These are phyloP conservation scores for Macrophomina pseudophaseolina DNA, from an alignment of 2,329 filamentous ascomycete species.

Conservation along the genomic window DNA sequence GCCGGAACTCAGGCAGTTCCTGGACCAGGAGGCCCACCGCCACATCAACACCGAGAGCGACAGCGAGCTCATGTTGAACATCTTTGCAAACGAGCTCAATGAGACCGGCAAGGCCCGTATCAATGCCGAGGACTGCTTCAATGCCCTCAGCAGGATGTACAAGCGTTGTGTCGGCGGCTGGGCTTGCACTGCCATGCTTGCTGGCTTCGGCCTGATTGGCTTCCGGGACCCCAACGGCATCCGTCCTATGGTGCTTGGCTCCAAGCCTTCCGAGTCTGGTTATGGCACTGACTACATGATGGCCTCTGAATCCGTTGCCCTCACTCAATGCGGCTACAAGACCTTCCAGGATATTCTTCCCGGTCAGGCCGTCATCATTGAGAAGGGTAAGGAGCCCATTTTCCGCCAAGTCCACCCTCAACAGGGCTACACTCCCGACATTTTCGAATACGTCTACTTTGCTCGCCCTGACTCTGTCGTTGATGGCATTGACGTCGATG, in stretches of 20 bases:
- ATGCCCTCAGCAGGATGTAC: slow-evolving; percentile 73
- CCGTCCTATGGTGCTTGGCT: slow-evolving; percentile 80
- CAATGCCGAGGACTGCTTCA: slow-evolving; percentile 78
- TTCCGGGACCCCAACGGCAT: slow-evolving; percentile 84
- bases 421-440: slow-evolving; percentile 78
- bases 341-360: slow-evolving; percentile 79
- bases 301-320: slow-evolving; percentile 84
- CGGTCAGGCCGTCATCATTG: slow-evolving; percentile 83
- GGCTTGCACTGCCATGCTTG: slow-evolving; percentile 82
- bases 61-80: slow-evolving; percentile 85
- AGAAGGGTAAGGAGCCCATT: slow-evolving; percentile 74
- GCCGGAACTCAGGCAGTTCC: slow-evolving; percentile 68
- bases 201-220: slow-evolving; percentile 78
- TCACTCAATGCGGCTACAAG: slow-evolving; percentile 79
- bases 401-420: slow-evolving; percentile 75
- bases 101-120: slow-evolving; percentile 81
- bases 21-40: slow-evolving; percentile 79
- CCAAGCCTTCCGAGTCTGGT: slow-evolving; percentile 68
- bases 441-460: slow-evolving; percentile 90
- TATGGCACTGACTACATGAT: slow-evolving; percentile 83
- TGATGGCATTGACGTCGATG: slow-evolving; percentile 86
- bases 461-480: slow-evolving; percentile 81
- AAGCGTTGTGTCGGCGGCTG: slow-evolving; percentile 74
- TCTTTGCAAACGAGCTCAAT: slow-evolving; percentile 82
- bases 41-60: slow-evolving; percentile 92